A percentile compares a stretch with the other conserved stretches of the same genome.
Conservation (phyloP, 495 filamentous ascomycete genomes). For the Hyaloscypha finlandica region DNA sequence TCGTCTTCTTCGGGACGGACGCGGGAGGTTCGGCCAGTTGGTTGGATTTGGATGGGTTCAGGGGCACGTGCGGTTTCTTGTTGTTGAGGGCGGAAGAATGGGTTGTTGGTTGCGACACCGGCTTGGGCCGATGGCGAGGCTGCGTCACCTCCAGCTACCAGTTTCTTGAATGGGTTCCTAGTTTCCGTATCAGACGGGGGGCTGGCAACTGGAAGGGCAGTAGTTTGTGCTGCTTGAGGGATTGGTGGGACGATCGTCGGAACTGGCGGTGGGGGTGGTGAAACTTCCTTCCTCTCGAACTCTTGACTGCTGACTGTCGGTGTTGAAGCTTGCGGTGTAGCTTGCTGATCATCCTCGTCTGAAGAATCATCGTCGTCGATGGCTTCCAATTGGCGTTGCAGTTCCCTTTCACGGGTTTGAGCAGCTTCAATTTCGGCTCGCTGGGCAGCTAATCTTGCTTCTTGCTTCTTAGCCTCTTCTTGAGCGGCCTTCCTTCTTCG, state of each 20-base stretch:
- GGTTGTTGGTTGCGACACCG: slow-evolving; percentile 73
- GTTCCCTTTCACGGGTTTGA: slow-evolving; percentile 81
- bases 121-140: slow-evolving; percentile 41
- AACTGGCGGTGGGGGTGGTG: slow-evolving; percentile 47
- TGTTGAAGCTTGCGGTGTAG: slow-evolving; percentile 81
- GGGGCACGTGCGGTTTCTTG: slow-evolving; percentile 33
- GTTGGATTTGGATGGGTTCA: slow-evolving; percentile 28
- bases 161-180: slow-evolving; percentile 71
- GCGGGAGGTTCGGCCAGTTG: slow-evolving; percentile 47
- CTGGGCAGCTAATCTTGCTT: slow-evolving; percentile 79
- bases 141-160: slow-evolving; percentile 47
- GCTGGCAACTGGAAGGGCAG: slow-evolving; percentile 22
- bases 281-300: slow-evolving; percentile 50
- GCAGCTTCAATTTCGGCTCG: slow-evolving; percentile 91
- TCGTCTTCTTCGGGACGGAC: slow-evolving; percentile 77
- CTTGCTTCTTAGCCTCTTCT: slow-evolving; percentile 85
- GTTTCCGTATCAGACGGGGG: slow-evolving; percentile 49
- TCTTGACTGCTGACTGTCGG: slow-evolving; percentile 65
- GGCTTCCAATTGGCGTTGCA: slow-evolving; percentile 82
- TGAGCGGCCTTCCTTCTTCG: slow-evolving; percentile 84
- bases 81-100: slow-evolving; percentile 89
- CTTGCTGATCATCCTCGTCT: slow-evolving; percentile 81
- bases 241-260: slow-evolving; percentile 43
- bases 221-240: slow-evolving; percentile 36
- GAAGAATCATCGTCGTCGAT: slow-evolving; percentile 72